phyloP scores from a whole-genome alignment of 129 eudicot genomes.

The Rutidosis leptorrhynchoides region DNA sequence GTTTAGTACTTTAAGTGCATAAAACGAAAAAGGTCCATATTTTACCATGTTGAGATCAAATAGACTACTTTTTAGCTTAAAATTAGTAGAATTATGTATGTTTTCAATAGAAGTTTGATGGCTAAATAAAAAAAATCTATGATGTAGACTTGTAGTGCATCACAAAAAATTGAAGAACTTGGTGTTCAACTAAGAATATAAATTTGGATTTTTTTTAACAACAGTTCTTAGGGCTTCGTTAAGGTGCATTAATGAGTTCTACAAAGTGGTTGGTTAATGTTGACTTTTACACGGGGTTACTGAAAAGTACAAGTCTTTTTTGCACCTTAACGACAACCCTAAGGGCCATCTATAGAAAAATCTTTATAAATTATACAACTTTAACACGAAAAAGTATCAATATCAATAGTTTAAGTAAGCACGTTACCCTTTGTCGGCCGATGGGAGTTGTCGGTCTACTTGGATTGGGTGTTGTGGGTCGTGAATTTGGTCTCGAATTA shows the following conservation, averaged over 20 bases:
- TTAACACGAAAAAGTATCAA: not conserved
- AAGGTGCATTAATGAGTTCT: too few relatives aligned
- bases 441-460: slow-evolving; percentile 71
- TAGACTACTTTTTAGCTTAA: not conserved
- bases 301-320: too few relatives aligned
- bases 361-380: not conserved
- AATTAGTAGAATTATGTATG: not conserved
- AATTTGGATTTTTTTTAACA: too few relatives aligned
- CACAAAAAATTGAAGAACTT: not conserved
- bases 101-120: not conserved
- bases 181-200: not conserved
- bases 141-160: slow-evolving; percentile 12
- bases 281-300: too few relatives aligned
- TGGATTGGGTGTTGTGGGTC: slow-evolving; percentile 34
- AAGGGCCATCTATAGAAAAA: too few relatives aligned
- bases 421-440: slow-evolving; percentile 56
- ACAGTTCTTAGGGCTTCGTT: too few relatives aligned
- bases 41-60: slow-evolving; percentile 4
- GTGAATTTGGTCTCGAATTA: slow-evolving; percentile 35
- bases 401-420: slow-evolving; percentile 11
- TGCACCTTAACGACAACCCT: too few relatives aligned
- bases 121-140: not conserved
- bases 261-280: too few relatives aligned
- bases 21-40: not conserved
- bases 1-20: not conserved